These are phyloP conservation scores for Dothideomycetidae sp. DNA, from an alignment of 2,329 filamentous ascomycete genomes.

Conservation along the genomic window DNA sequence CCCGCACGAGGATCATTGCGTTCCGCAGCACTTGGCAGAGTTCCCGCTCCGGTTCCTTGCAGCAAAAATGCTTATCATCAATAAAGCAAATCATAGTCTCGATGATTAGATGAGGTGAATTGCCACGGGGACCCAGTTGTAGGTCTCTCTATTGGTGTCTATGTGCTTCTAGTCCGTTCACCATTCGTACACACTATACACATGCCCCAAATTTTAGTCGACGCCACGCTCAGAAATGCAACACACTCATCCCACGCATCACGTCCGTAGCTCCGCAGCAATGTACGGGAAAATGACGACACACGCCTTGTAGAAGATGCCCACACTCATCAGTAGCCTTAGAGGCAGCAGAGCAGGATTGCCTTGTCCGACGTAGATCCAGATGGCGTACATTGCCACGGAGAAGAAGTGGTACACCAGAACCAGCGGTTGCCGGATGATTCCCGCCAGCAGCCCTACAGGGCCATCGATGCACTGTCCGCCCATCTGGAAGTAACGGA, in stretches of 20 bases:
- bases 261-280: constrained; percentile 23
- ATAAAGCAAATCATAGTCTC: no score
- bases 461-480: constrained; percentile 63
- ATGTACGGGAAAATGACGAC: constrained; percentile 39
- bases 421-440: constrained; percentile 61
- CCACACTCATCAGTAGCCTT: constrained; percentile 26
- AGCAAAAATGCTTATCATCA: no score
- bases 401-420: constrained; percentile 90
- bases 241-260: neutral
- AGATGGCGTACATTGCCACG: constrained; percentile 79
- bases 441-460: constrained; percentile 64
- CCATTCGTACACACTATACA: no score
- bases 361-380: constrained; percentile 43
- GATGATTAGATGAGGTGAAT: no score
- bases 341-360: constrained; percentile 28
- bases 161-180: no score
- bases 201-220: no score
- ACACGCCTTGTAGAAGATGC: constrained; percentile 38
- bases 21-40: no score
- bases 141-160: no score
- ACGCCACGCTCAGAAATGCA: constrained; percentile 5
- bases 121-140: no score
- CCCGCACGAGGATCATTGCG: no score
- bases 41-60: no score
- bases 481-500: constrained; percentile 72